phyloP scores from a whole-genome alignment of 495 filamentous ascomycete genomes.

The Aspergillus diversus region DNA sequence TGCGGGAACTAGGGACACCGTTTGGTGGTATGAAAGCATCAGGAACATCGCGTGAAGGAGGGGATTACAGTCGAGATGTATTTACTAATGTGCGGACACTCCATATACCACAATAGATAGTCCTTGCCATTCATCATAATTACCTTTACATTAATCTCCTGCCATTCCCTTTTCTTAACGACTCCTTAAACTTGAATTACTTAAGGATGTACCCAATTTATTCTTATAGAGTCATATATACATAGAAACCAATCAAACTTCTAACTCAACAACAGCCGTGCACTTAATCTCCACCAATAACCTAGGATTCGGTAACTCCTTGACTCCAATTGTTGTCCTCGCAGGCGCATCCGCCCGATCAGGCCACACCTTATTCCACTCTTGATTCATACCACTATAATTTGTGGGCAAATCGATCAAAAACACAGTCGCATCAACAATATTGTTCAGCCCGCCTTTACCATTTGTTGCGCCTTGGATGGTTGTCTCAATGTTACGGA shows the following conservation, averaged over 20 bases:
- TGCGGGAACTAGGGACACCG: conserved; percentile 24
- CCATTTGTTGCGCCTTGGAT: conserved; percentile 36
- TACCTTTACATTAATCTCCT: neutral
- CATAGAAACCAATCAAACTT: neutral
- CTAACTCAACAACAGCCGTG: conserved; percentile 21
- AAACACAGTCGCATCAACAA: conserved; percentile 39
- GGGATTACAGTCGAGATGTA: conserved; percentile 24
- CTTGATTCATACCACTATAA: conserved; percentile 42
- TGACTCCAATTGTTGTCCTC: conserved; percentile 38
- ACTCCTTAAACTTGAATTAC: neutral
- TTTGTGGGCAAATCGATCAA: conserved; percentile 33
- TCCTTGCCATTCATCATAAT: neutral
- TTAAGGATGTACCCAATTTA: neutral
- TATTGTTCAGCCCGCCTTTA: conserved; percentile 32
- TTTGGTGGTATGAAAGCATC: conserved; percentile 30
- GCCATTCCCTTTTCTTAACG: neutral
- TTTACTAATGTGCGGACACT: conserved; percentile 28
- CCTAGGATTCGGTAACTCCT: conserved; percentile 37
- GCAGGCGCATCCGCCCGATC: conserved; percentile 36
- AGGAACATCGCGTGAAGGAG: conserved; percentile 25
- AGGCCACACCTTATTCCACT: conserved; percentile 39
- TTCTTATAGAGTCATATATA: neutral
- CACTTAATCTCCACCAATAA: conserved; percentile 44
- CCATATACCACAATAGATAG: conserved; percentile 20
- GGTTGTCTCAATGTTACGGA: conserved; percentile 36